phyloP scores from a whole-genome alignment of 176 grass and related monocot genomes.

The Triticum turgidum region DNA sequence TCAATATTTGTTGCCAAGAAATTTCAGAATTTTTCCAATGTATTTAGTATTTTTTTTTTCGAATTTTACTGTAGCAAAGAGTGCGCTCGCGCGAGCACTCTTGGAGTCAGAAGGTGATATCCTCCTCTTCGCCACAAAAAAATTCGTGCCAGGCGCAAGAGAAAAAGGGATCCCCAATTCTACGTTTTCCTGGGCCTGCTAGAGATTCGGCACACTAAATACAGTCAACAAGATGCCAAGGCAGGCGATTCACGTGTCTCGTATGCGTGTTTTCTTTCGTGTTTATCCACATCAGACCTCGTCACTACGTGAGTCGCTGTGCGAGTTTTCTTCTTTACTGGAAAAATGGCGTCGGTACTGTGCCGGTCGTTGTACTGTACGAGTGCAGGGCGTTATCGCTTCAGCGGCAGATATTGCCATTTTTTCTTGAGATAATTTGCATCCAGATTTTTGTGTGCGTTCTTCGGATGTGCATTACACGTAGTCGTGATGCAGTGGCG shows the following conservation, averaged over 20 bases:
- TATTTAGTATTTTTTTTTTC: too few relatives aligned
- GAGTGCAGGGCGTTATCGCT: not conserved
- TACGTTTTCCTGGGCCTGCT: not conserved
- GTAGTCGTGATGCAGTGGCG: not conserved
- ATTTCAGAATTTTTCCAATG: too few relatives aligned
- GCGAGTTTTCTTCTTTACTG: not conserved
- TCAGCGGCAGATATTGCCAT: not conserved
- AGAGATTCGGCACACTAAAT: not conserved
- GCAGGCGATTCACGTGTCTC: slow-evolving; percentile 3
- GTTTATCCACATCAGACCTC: not conserved
- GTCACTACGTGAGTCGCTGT: not conserved
- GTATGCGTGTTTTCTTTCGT: too few relatives aligned
- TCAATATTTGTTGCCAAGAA: too few relatives aligned
- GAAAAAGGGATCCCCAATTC: too few relatives aligned
- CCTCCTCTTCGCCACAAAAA: too few relatives aligned
- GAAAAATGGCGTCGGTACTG: too few relatives aligned
- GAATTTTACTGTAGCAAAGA: too few relatives aligned
- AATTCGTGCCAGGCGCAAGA: too few relatives aligned
- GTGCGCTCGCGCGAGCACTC: too few relatives aligned
- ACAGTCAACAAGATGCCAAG: not conserved
- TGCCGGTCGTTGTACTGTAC: not conserved
- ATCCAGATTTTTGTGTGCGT: not conserved
- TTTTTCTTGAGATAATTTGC: not conserved
- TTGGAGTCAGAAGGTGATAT: too few relatives aligned
- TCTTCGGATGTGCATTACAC: not conserved